phyloP scores from a whole-genome alignment of 108 stramenopile species.

The Skeletonema grethae region DNA sequence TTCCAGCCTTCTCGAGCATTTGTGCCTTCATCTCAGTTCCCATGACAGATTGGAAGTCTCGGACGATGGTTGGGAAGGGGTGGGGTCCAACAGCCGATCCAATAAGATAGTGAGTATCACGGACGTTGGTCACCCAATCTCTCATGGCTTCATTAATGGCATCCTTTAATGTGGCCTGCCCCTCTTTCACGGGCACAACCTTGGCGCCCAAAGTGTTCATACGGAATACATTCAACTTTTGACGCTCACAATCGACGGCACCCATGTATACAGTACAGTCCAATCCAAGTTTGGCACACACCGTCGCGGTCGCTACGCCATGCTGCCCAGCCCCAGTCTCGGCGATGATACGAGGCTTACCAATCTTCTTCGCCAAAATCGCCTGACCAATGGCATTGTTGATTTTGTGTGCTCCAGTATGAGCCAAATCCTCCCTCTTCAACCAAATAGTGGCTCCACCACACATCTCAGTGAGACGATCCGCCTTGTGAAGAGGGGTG shows the following conservation, averaged over 20 bases:
- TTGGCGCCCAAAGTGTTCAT: conserved; percentile 97
- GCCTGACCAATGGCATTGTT: conserved; percentile 98
- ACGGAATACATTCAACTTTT: conserved; percentile 96
- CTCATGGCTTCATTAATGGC: conserved; percentile 99
- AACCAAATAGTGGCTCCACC: conserved; percentile 96
- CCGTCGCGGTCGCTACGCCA: conserved; percentile 97
- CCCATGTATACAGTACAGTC: conserved; percentile 98
- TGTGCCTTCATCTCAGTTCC: conserved; percentile 85
- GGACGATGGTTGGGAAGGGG: conserved; percentile 97
- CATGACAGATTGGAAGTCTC: conserved; percentile 94
- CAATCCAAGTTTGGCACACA: conserved; percentile 94
- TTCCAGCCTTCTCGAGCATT: conserved; percentile 88
- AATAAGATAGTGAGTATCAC: conserved; percentile 95
- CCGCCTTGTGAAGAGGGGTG: conserved; percentile 93
- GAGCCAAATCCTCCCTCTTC: conserved; percentile 96
- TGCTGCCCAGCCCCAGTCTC: conserved; percentile 98
- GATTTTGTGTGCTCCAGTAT: conserved; percentile 98
- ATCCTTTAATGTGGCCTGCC: conserved; percentile 94
- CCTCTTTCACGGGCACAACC: conserved; percentile 91
- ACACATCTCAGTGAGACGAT: conserved; percentile 86
- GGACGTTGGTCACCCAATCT: conserved; percentile 98
- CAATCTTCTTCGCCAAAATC: conserved; percentile 92
- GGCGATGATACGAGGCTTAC: conserved; percentile 96
- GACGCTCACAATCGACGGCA: conserved; percentile 94
- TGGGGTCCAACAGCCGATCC: conserved; percentile 97